Evolutionary conservation across 176 grass and related monocot species (phyloP).

Genomic region (Avena atlantica): DNA sequence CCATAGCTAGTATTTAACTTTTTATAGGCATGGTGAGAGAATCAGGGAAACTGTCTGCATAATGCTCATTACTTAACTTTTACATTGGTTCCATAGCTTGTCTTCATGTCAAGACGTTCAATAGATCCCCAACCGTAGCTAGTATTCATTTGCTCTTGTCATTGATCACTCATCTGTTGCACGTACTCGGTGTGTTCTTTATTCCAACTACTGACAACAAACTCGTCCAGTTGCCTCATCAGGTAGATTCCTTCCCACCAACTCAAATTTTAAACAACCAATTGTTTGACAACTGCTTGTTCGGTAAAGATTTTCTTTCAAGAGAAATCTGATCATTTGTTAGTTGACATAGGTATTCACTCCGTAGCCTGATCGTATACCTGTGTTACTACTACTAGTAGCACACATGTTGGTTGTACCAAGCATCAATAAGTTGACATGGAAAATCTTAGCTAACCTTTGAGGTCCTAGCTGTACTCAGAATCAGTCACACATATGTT

Average conservation of each 20-base stretch:
- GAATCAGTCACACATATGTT: constrained; percentile 35
- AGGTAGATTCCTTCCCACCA: background rate
- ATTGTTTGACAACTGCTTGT: background rate
- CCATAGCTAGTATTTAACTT: too few relatives aligned
- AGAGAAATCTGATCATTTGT: background rate
- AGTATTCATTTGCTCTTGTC: background rate
- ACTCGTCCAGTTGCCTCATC: background rate
- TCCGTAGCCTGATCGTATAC: background rate
- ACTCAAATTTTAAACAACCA: background rate
- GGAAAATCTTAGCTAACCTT: constrained; percentile 31
- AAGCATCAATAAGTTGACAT: constrained; percentile 14
- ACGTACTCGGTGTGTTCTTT: background rate
- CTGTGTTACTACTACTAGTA: background rate
- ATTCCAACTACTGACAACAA: background rate
- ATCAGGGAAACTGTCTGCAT: constrained; percentile 36
- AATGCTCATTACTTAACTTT: background rate
- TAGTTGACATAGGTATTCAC: background rate
- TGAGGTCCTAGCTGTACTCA: constrained; percentile 12
- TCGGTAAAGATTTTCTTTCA: background rate
- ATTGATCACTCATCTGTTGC: constrained; percentile 1
- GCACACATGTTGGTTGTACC: constrained; percentile 27
- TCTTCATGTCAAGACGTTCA: constrained; percentile 28
- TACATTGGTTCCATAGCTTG: background rate
- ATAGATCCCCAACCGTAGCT: background rate
- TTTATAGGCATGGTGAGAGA: constrained; percentile 17